These are phyloP conservation scores for Schwanniomyces yamadae DNA, from an alignment of 805 yeast genomes.

Conservation along the genomic window DNA sequence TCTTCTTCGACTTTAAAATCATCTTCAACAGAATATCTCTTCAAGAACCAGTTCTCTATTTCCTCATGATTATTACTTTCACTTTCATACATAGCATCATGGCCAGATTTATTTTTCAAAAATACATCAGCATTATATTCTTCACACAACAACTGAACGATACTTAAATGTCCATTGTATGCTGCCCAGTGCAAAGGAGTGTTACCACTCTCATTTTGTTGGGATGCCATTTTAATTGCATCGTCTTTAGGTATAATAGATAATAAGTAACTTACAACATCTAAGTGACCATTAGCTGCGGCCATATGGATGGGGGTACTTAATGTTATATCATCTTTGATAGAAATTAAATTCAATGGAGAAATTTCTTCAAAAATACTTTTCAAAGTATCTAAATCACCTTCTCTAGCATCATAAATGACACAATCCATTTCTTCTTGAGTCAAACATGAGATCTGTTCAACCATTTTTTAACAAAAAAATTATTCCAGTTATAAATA, in stretches of 20 bases:
- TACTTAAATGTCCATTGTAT: constrained; percentile 74
- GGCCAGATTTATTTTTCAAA: constrained; percentile 67
- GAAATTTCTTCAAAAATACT: constrained; percentile 63
- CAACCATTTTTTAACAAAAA: too few species aligned
- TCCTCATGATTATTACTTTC: constrained; percentile 74
- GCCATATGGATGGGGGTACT: constrained; percentile 93
- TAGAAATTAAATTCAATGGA: constrained; percentile 39
- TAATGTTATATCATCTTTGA: constrained; percentile 61
- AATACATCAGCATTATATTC: constrained; percentile 80
- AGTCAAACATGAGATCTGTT: constrained; percentile 23
- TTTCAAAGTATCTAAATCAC: constrained; percentile 75
- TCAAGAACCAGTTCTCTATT: constrained; percentile 74
- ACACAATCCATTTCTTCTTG: constrained; percentile 84
- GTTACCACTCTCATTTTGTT: constrained; percentile 76
- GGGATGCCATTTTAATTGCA: constrained; percentile 32
- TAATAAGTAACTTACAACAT: constrained; percentile 60
- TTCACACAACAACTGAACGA: constrained; percentile 70
- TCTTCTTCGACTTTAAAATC: constrained; percentile 45
- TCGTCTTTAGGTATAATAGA: constrained; percentile 45
- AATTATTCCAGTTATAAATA: too few species aligned
- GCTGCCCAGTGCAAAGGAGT: constrained; percentile 98
- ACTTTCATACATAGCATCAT: constrained; percentile 87
- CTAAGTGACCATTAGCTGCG: constrained; percentile 87
- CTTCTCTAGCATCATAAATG: constrained; percentile 80
- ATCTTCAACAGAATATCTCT: constrained; percentile 66